Conservation (phyloP, 306 rosid species). For the Parietaria judaica region DNA sequence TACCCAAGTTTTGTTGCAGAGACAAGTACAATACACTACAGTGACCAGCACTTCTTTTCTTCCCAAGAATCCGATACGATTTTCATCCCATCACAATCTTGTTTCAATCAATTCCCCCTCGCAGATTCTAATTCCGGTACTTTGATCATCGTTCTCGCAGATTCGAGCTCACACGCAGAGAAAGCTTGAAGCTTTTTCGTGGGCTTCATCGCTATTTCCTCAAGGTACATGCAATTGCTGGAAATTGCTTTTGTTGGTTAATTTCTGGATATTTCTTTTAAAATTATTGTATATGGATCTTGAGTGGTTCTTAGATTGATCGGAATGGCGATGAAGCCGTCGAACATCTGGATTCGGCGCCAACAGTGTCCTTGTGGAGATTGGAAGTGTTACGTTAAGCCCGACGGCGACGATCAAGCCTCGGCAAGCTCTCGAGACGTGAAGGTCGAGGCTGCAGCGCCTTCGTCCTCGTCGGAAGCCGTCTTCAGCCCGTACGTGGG, state of each 20-base stretch:
- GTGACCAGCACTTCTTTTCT: too few species aligned
- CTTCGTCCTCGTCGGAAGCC: slow-evolving; percentile 33
- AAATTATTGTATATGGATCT: not conserved
- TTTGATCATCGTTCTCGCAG: not conserved
- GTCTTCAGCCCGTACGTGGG: slow-evolving; percentile 68
- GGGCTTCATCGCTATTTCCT: slow-evolving; percentile 4
- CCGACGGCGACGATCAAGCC: slow-evolving; percentile 45
- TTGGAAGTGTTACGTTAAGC: slow-evolving; percentile 57
- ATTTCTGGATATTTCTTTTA: not conserved
- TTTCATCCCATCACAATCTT: not conserved
- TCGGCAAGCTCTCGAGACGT: slow-evolving; percentile 31
- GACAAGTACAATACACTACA: too few species aligned
- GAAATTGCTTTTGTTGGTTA: not conserved
- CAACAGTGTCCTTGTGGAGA: slow-evolving; percentile 70
- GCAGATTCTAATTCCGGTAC: too few species aligned
- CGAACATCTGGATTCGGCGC: slow-evolving; percentile 45
- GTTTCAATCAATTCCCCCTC: too few species aligned
- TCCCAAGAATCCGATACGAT: too few species aligned
- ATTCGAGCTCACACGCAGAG: slow-evolving; percentile 7
- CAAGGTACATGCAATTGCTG: not conserved
- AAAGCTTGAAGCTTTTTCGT: slow-evolving; percentile 9
- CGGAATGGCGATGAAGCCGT: slow-evolving; percentile 34
- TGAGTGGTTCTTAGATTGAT: not conserved
- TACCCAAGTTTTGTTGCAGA: too few species aligned
- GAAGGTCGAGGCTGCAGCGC: slow-evolving; percentile 32